phyloP scores from a whole-genome alignment of 106 monocot genomes.

The Dendrobium chrysotoxum region DNA sequence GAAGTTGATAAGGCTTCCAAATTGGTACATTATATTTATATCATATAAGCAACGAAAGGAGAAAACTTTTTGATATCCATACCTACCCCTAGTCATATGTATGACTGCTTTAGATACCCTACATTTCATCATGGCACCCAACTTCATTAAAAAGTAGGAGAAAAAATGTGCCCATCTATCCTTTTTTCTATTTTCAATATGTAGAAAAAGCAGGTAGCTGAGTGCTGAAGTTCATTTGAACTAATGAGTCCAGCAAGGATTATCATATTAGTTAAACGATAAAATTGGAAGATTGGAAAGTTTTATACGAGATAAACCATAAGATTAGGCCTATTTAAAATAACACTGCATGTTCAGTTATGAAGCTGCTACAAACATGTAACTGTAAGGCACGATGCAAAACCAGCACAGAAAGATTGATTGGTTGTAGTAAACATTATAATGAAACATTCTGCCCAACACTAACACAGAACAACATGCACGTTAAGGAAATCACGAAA shows the following conservation, averaged over 20 bases:
- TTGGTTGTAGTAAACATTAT: not conserved
- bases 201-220: not conserved
- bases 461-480: not conserved
- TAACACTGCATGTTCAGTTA: not conserved
- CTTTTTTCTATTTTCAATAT: not conserved
- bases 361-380: not conserved
- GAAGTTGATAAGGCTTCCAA: not conserved
- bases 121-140: not conserved
- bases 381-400: not conserved
- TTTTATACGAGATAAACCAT: not conserved
- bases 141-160: not conserved
- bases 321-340: not conserved
- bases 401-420: not conserved
- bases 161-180: not conserved
- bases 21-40: not conserved
- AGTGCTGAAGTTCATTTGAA: not conserved
- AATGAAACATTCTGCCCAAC: not conserved
- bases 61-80: not conserved
- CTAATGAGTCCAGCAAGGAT: not conserved
- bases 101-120: not conserved
- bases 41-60: not conserved
- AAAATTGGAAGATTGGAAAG: not conserved
- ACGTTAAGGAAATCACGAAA: not conserved
- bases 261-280: not conserved
- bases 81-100: not conserved